Conservation (phyloP, 192 early-diverging fungal genomes). For the Podila epigama region DNA sequence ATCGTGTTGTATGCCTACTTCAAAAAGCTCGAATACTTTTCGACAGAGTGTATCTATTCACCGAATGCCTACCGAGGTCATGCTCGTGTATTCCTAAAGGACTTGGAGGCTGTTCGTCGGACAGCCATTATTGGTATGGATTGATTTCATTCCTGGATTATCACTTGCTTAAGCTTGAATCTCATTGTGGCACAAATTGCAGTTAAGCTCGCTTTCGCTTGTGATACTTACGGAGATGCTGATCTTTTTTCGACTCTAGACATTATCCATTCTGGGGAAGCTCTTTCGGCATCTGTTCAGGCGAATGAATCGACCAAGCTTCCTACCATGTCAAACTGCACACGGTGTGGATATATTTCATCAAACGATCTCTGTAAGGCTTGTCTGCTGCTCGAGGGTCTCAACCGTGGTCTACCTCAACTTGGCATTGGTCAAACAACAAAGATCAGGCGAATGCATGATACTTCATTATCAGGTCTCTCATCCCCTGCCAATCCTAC, state of each 20-base stretch:
- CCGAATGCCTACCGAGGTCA: constrained; percentile 97
- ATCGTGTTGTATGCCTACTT: constrained; percentile 99
- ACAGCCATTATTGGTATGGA: constrained; percentile 81
- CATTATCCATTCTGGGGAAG: constrained; percentile 95
- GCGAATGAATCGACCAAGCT: constrained; percentile 70
- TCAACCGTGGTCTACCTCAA: constrained; percentile 88
- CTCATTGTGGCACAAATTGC: not conserved
- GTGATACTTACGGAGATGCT: constrained; percentile 12
- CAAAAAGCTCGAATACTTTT: constrained; percentile 97
- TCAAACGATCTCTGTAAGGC: constrained; percentile 94
- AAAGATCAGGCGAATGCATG: constrained; percentile 47
- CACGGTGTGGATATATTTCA: constrained; percentile 95
- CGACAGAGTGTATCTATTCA: constrained; percentile 98
- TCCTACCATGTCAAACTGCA: constrained; percentile 71
- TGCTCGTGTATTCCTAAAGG: constrained; percentile 94
- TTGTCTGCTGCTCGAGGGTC: constrained; percentile 90
- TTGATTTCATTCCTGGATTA: not conserved
- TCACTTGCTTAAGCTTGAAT: not conserved
- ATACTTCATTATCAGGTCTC: constrained; percentile 5
- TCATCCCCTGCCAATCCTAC: constrained; percentile 6
- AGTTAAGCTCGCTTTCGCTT: constrained; percentile 5
- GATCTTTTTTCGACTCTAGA: constrained; percentile 57
- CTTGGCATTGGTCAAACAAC: constrained; percentile 64
- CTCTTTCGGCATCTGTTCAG: constrained; percentile 63
- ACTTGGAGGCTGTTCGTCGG: constrained; percentile 89